Evolutionary conservation across 2,329 filamentous ascomycete genomes (phyloP).

Genomic region (Corinectria fuckeliana): DNA sequence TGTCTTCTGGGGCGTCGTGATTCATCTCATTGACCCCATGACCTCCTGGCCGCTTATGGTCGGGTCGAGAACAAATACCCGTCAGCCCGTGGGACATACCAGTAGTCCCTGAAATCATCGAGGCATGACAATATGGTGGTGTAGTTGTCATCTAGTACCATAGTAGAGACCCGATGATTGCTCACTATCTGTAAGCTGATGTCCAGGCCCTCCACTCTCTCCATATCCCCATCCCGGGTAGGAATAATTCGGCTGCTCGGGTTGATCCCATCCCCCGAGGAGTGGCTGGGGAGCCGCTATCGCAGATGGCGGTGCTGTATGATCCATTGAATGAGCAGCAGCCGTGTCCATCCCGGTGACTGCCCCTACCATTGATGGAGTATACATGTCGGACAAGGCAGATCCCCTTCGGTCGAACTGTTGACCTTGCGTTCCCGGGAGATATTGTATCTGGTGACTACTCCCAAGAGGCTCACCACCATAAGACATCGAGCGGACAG

Average conservation of each 20-base stretch:
- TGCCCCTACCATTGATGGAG: constrained; percentile 46
- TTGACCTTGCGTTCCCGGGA: constrained; percentile 47
- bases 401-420: constrained; percentile 53
- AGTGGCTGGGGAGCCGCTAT: constrained; percentile 46
- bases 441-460: constrained; percentile 48
- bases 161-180: constrained; percentile 22
- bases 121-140: neutral
- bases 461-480: constrained; percentile 49
- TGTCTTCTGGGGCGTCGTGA: neutral
- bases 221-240: constrained; percentile 49
- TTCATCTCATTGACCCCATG: neutral
- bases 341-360: constrained; percentile 46
- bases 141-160: constrained; percentile 10
- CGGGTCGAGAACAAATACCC: no score
- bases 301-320: constrained; percentile 44
- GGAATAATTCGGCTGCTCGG: constrained; percentile 42
- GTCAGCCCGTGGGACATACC: neutral
- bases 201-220: constrained; percentile 15
- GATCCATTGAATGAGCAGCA: constrained; percentile 42
- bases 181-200: constrained; percentile 20
- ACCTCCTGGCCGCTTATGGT: neutral
- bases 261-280: constrained; percentile 54
- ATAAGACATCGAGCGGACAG: constrained; percentile 56
- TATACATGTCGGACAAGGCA: constrained; percentile 53
- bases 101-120: neutral